phyloP scores from a whole-genome alignment of 768 basidiomycete species.

The Mycena haematopus region DNA sequence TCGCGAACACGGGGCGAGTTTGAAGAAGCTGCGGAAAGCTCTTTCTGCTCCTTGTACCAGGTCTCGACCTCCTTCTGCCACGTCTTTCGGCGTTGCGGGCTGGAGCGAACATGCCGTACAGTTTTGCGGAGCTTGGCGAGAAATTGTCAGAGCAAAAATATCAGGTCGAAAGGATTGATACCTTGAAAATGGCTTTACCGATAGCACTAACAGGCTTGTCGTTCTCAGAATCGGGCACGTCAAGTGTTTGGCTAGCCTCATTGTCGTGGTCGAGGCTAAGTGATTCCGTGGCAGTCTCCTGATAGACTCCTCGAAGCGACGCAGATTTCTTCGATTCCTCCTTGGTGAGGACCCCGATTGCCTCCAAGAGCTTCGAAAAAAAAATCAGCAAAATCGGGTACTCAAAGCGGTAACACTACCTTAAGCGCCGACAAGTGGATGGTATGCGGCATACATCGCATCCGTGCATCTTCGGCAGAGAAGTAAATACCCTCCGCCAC shows the following conservation, averaged over 20 bases:
- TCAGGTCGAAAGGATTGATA: not conserved
- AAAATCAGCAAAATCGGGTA: not conserved
- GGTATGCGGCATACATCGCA: not conserved
- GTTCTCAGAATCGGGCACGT: not conserved
- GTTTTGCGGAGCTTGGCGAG: slow-evolving; percentile 35
- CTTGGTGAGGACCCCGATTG: not conserved
- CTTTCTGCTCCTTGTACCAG: not conserved
- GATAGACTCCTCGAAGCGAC: not conserved
- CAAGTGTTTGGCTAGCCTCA: not conserved
- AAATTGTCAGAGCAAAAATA: no score
- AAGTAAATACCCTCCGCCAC: not conserved
- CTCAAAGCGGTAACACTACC: not conserved
- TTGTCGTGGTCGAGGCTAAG: not conserved
- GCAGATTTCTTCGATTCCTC: not conserved
- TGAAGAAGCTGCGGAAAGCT: no score
- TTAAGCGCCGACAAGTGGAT: not conserved
- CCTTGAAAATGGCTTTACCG: not conserved
- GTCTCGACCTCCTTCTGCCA: slow-evolving; percentile 26
- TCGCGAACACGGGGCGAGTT: no score
- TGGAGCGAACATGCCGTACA: slow-evolving; percentile 30
- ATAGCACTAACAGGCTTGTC: not conserved
- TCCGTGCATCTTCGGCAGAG: not conserved
- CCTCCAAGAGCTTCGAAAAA: not conserved
- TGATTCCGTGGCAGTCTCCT: not conserved
- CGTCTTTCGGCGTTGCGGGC: slow-evolving; percentile 30